Base-by-base conservation (phyloP, 2,329 filamentous ascomycete genomes). In the Lecanosticta acicola region DNA sequence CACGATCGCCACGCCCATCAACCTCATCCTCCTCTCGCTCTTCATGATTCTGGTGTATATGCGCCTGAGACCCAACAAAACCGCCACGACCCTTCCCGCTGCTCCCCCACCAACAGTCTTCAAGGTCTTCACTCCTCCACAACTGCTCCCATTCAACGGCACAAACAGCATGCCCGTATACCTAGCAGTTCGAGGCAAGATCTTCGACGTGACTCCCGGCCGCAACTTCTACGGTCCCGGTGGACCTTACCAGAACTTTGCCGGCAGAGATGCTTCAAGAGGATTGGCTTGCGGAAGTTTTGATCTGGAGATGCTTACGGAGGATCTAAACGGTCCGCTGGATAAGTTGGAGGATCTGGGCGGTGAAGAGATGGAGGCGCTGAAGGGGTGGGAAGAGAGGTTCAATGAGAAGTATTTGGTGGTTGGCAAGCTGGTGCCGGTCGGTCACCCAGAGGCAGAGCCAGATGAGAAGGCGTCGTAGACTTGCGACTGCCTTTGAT, bases 191-290 rank as follows among this genome's bases (percentile, higher is more conserved):
- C 85, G 88, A 34, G 90, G 93, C 42, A 82, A 81, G 41, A 84
- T 97, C 53, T 97, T 96, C 66, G 93, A 98, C 65, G 91, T 97
- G 18, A 81, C 83, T 0, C 72, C 81, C 11, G 91, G 93, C 18
- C 80, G 84, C 62, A 90, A 94, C 73, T 97, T 97, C 69, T 98
- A 98, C 71, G 93, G 93, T 3, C 93, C 93, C 16, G 90, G 89
- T 10, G 91, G 91, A 0, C 89, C 91, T 1, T 98, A 98, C 68
- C 83, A 84, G 67, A 97, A 97, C 72, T 98, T 98, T 64, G 93
- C 93, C 0, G 93, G 93, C 0, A 76, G 90, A 32, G 93, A 98
- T 68, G 93, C 93, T 16, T 88, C 80, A 54, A 78, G 91, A 42
- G 93, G 93, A 1, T 71, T 98, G 49, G 91, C 93, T 1, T 87